Conservation (phyloP, 805 yeast genomes). For the Kodamaea sagamina region DNA sequence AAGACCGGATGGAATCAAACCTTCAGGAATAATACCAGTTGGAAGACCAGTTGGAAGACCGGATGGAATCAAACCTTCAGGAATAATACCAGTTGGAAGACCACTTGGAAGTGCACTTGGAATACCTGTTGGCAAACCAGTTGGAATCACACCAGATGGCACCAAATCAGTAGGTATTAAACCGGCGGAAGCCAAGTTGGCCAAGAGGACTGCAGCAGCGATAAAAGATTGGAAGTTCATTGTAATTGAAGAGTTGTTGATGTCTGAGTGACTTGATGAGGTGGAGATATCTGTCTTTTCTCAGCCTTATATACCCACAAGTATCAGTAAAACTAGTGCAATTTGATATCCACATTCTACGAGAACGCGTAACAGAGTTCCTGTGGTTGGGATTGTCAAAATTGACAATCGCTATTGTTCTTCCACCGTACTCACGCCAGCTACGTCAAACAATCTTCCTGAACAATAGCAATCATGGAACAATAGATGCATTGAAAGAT, state of each 20-base stretch:
- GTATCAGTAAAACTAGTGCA: too few relatives aligned
- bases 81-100: conserved; percentile 3
- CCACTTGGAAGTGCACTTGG: neutral
- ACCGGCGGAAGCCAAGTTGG: neutral
- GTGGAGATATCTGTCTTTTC: neutral
- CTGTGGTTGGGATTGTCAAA: neutral
- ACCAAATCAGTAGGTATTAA: neutral
- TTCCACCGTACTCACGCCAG: neutral
- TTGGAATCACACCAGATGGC: conserved; percentile 1
- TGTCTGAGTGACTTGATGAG: conserved; percentile 1
- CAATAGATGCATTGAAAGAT: neutral
- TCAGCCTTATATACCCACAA: neutral
- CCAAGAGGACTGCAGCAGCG: neutral
- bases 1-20: conserved; percentile 1
- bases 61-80: neutral
- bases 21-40: conserved; percentile 1
- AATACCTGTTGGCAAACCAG: neutral
- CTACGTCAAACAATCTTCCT: neutral
- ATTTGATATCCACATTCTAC: too few relatives aligned
- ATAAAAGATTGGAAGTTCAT: conserved; percentile 5
- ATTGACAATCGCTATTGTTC: conserved; percentile 1
- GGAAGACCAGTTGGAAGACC: neutral
- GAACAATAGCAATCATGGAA: neutral
- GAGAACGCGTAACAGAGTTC: too few relatives aligned
- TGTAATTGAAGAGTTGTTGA: neutral